A percentile compares a stretch with the other conserved stretches of the same genome.
phyloP scores from a whole-genome alignment of 2,329 filamentous ascomycete species.

The Venturiaceae sp. region DNA sequence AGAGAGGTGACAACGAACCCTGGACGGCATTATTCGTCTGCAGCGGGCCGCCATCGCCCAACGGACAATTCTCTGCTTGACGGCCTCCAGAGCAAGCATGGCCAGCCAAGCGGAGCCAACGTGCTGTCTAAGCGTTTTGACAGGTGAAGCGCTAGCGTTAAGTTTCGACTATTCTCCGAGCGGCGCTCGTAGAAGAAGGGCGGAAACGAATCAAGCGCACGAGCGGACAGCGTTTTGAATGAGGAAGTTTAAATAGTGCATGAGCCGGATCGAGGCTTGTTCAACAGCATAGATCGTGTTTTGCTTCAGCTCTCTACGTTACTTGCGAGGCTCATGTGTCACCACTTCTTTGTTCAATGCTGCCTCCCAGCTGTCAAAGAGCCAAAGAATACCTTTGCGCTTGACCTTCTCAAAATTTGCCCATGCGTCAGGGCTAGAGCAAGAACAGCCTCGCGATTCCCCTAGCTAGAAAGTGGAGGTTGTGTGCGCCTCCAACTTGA shows the following conservation, averaged over 20 bases:
- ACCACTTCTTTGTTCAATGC: background rate
- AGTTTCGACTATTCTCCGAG: slow-evolving; percentile 9
- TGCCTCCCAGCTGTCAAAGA: background rate
- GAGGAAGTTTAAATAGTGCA: slow-evolving; percentile 8
- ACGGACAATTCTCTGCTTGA: slow-evolving; percentile 6
- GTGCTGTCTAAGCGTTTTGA: slow-evolving; percentile 9
- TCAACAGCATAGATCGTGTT: background rate
- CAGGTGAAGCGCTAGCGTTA: slow-evolving; percentile 10
- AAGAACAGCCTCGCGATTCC: background rate
- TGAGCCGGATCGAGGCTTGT: slow-evolving; percentile 7
- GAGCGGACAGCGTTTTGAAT: slow-evolving; percentile 6
- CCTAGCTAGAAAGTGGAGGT: background rate
- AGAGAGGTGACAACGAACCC: slow-evolving; percentile 3
- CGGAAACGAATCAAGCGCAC: slow-evolving; percentile 6
- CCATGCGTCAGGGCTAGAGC: background rate
- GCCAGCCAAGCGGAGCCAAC: slow-evolving; percentile 4
- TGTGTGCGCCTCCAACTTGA: background rate
- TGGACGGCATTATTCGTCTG: slow-evolving; percentile 6
- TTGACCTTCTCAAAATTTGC: background rate
- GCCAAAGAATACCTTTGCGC: background rate
- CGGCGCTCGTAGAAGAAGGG: background rate
- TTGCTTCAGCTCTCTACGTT: background rate
- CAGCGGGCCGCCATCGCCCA: slow-evolving; percentile 8
- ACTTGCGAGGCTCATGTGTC: background rate
- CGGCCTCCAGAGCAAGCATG: background rate